Evolutionary conservation across 495 filamentous ascomycete species (phyloP).

Genomic region (Schizothecium vesticola): DNA sequence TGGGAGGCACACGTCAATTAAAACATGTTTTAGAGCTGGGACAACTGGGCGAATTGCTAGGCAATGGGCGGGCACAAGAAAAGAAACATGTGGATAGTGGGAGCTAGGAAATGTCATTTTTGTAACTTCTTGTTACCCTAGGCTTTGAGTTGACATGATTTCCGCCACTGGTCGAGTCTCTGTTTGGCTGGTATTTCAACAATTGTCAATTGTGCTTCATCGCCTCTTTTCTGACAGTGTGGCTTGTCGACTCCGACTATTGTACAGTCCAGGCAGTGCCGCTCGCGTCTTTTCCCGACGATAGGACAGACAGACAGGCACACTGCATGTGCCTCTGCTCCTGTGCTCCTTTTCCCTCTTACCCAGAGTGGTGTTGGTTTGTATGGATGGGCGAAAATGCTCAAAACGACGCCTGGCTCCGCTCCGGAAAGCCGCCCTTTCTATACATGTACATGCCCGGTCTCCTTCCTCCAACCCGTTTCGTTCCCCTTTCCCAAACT

Average conservation of each 20-base stretch:
- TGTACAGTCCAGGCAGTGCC: not conserved
- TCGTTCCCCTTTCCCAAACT: not conserved
- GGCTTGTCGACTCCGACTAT: not conserved
- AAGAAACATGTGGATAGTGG: not conserved
- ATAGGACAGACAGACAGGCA: not conserved
- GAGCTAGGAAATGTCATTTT: not conserved
- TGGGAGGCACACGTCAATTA: not conserved
- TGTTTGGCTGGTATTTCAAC: not conserved
- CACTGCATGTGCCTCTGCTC: not conserved
- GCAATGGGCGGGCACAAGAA: not conserved
- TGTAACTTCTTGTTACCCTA: not conserved
- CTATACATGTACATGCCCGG: not conserved
- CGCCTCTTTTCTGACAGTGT: not conserved
- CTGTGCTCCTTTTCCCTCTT: not conserved
- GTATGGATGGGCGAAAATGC: constrained; percentile 7
- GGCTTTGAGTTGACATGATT: not conserved
- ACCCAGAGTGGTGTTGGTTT: not conserved
- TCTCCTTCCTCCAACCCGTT: not conserved
- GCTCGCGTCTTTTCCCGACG: not conserved
- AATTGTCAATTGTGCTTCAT: not conserved
- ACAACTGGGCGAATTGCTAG: not conserved
- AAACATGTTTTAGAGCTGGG: not conserved
- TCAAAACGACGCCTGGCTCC: constrained; percentile 5
- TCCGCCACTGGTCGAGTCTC: not conserved
- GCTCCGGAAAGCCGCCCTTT: constrained; percentile 5